Evolutionary conservation across 805 yeast species (phyloP), one percentile per base, ranked within the genome.

Genomic region (Blastobotrys americana): DNA sequence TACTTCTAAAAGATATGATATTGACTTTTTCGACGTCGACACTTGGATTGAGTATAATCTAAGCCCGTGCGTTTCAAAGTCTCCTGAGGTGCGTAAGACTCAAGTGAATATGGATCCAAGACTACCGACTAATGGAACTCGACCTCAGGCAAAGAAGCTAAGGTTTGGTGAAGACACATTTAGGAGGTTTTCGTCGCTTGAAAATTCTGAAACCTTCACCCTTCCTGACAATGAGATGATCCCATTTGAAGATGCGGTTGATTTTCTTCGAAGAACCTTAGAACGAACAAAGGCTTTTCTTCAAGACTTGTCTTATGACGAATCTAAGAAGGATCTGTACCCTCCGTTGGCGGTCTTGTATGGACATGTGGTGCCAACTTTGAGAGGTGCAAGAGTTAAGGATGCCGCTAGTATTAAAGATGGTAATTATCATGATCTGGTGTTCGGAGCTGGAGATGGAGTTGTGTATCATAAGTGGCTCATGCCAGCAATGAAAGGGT

Each of bases 361-460:
- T 58, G 94, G 96, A 6, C 78, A 84, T 57, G 70, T 73, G 5
- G 82, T 86, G 1, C 96, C 97, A 0, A 84, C 95, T 0, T 89
- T 86, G 3, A 72, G 93, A 42, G 95, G 90, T 5, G 82, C 86
- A 2, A 66, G 78, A 43, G 93, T 88, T 1, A 60, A 69, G 25
- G 76, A 80, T 4, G 59, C 59, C 8, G 74, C 80, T 36, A 93
- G 78, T 31, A 78, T 89, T 47, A 71, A 66, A 46, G 70, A 73
- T 34, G 96, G 95, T 3, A 74, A 77, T 51, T 88, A 84, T 65
- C 78, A 74, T 50, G 81, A 84, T 54, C 82, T 86, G 55, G 77
- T 74, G 54, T 88, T 85, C 56, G 95, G 95, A 0, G 85, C 86
- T 3, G 97, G 97, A 13, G 97, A 89, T 61, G 97, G 97, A 36